phyloP scores from a whole-genome alignment of 78 protist species.

The Tieghemostelium lacteum region DNA sequence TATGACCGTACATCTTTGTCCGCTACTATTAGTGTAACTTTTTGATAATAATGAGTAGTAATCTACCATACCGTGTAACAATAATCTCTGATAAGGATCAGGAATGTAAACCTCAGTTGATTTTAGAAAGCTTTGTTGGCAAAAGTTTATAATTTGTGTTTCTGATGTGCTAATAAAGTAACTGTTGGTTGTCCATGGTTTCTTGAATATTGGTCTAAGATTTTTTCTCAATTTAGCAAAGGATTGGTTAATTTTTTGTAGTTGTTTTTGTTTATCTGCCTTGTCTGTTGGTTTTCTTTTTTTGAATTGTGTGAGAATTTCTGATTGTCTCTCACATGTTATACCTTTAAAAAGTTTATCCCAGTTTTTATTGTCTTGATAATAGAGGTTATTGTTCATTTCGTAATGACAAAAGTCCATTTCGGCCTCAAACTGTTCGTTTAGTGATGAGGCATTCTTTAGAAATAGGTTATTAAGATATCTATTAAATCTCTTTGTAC shows the following conservation, averaged over 20 bases:
- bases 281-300: neutral
- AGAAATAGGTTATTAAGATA: conserved; percentile 59
- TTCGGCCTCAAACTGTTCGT: conserved; percentile 15
- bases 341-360: conserved; percentile 25
- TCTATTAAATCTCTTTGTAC: conserved; percentile 59
- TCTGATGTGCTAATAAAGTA: conserved; percentile 3
- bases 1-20: conserved; percentile 22
- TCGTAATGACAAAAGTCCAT: conserved; percentile 28
- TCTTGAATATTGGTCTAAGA: conserved; percentile 46
- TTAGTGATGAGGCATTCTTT: conserved; percentile 36
- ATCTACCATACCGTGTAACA: conserved; percentile 47
- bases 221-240: conserved; percentile 22
- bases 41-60: conserved; percentile 50
- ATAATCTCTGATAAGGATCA: conserved; percentile 13
- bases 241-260: neutral
- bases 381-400: conserved; percentile 12
- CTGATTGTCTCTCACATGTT: conserved; percentile 27
- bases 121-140: neutral
- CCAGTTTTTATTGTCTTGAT: conserved; percentile 32
- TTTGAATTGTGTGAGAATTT: neutral
- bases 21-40: conserved; percentile 24
- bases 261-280: neutral
- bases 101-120: conserved; percentile 7
- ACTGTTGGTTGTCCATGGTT: conserved; percentile 31
- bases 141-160: conserved; percentile 2